Evolutionary conservation across 345 rosid species (phyloP), one percentile per base, ranked within the genome.

Genomic region (Eucalyptus tenuipes): DNA sequence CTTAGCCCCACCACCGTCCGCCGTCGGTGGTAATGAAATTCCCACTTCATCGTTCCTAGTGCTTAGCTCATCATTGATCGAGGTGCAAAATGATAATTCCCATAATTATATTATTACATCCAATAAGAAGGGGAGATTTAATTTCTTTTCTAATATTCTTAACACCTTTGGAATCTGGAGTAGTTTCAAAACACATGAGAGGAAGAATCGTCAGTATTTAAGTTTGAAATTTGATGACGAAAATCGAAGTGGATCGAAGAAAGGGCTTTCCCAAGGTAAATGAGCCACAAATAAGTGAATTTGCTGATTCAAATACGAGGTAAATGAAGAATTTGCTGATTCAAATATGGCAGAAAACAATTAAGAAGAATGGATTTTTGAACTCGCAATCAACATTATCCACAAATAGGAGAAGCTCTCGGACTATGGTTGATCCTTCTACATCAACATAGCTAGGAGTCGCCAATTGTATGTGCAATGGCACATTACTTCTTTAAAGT

Each of bases 361-460:
- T 2, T 0, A 0, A 71, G 45, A 37, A 71, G 22, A 40, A 75
- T 5, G 18, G 0, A 64, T 13, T 14, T 10, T 13, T n/a, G 37
- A n/a, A 64, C 75, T 29, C 0, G 1, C 8, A 10, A 68, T 71
- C 45, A 5, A 5, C 7, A 11, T 3, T 10, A 45, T 37, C 0
- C 1, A 0, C 1, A 37, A 40, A 3, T 6, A 2, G 14, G 8
- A 22, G 4, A 75, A 40, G 15, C 1, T 20, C 1, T 20, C 3
- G 0, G 1, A 75, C 7, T 20, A 1, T 5, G 5, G 7, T 3
- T 44, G 0, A 68, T 33, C 80, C 24, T 68, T 17, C 24, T 0
- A 1, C 3, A 4, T 75, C 27, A 10, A 37, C 47, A 37, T 0
- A 5, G 15, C 3, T 0, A 3, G 0, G 13, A 68, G 1, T 33